Evolutionary conservation across 768 basidiomycete species (phyloP), one percentile per base, ranked within the genome.

Genomic region (Mycena venus): DNA sequence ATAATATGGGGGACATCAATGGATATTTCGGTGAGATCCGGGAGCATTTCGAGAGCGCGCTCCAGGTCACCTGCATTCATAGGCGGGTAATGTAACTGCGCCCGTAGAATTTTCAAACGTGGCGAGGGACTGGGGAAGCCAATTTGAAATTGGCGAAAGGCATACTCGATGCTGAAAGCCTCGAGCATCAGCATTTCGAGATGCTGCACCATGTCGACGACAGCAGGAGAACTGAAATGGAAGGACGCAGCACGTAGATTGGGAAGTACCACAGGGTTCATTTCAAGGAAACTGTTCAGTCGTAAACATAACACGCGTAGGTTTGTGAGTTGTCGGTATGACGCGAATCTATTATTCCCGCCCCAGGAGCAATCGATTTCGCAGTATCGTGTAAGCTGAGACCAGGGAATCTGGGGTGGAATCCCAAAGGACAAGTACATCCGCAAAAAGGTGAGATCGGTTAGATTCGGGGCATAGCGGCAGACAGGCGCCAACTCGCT

Each of bases 151-250:
- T 44, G 6, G 29, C 10, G 38, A 32, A 9, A 21, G 53, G 19
- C 19, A 19, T 27, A 19, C 31, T 51, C 15, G 1, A 67, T 38
- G 40, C 56, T 67, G 64, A 60, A 63, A 4, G 38, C 59, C 25
- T 75, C 34, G 4, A 75, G 59, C 27, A 36, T 40, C 25, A 69
- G 74, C 62, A 70, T 70, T 8, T 71, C 69, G 23, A 75, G 47
- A 17, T 32, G n/a, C 3, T 12, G 23, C 17, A 63, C 9, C 6
- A 25, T 0, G 6, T 51, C 14, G 17, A 11, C 27, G 5, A 10
- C 17, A 25, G 0, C 7, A 8, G 2, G 9, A 4, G 6, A 6
- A 31, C 3, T 19, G 23, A 63, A 70, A 38, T 10, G 17, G 27
- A 75, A 61, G 11, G 34, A 62, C 5, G 59, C 69, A 25, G 27